Evolutionary conservation across 139 green algal genomes (phyloP).

Genomic region (Tetraselmis chui): DNA sequence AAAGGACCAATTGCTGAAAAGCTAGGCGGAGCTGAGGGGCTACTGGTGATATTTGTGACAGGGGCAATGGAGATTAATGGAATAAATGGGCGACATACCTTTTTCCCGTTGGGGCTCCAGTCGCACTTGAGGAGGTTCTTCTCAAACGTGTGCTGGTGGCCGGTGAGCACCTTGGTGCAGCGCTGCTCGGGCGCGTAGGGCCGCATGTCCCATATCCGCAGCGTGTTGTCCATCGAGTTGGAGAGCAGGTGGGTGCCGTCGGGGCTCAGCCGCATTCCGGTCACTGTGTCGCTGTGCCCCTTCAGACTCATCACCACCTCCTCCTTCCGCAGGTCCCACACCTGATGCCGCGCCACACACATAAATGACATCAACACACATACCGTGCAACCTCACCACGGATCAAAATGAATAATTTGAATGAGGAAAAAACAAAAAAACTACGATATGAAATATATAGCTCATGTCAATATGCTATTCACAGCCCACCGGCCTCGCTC

Average conservation of each 20-base stretch:
- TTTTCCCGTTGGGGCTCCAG: constrained; percentile 76
- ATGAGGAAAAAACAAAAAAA: no score
- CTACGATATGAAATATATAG: no score
- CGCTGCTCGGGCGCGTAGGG: constrained; percentile 84
- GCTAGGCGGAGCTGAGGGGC: no score
- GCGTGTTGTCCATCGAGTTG: constrained; percentile 95
- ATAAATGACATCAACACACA: no score
- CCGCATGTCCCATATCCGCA: constrained; percentile 71
- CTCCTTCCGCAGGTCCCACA: constrained; percentile 79
- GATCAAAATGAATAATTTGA: no score
- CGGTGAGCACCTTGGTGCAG: constrained; percentile 62
- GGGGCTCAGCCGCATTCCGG: constrained; percentile 67
- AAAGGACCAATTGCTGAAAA: no score
- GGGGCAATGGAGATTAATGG: background rate
- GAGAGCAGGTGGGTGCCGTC: constrained; percentile 83
- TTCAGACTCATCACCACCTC: constrained; percentile 49
- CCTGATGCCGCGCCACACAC: no score
- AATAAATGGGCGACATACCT: constrained; percentile 15
- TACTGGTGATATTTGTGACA: no score
- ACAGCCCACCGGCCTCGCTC: no score
- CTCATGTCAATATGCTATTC: no score
- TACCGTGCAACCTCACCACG: no score
- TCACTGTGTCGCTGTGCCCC: constrained; percentile 73
- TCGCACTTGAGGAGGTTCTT: constrained; percentile 85
- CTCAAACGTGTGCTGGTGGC: constrained; percentile 87